These are phyloP conservation scores for Cercospora canescens DNA, from an alignment of 2,329 filamentous ascomycete genomes.

Conservation along the genomic window DNA sequence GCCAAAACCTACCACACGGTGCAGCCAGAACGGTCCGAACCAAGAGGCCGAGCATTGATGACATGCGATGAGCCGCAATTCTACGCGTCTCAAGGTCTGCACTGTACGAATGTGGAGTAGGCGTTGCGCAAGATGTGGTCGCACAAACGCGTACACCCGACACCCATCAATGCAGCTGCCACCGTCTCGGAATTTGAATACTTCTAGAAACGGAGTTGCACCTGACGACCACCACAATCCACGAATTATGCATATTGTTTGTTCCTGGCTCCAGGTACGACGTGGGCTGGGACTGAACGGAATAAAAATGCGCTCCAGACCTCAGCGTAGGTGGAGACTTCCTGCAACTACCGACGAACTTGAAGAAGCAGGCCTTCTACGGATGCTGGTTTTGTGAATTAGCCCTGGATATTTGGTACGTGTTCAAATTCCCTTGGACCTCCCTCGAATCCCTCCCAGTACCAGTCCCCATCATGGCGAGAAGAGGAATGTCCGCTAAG, in stretches of 20 bases:
- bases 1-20: not conserved
- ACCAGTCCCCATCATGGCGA: not conserved
- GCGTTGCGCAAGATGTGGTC: conserved; percentile 14
- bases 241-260: conserved; percentile 17
- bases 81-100: not conserved
- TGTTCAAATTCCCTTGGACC: not conserved
- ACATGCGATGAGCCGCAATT: conserved; percentile 7
- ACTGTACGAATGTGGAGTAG: conserved; percentile 3
- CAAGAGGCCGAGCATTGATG: not conserved
- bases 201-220: conserved; percentile 19
- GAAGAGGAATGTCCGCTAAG: not conserved
- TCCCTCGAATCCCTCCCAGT: not conserved
- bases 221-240: conserved; percentile 19
- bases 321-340: conserved; percentile 7
- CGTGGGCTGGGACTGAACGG: conserved; percentile 9
- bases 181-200: conserved; percentile 19
- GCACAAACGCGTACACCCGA: conserved; percentile 16
- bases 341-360: conserved; percentile 5
- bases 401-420: not conserved
- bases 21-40: not conserved
- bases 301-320: conserved; percentile 12
- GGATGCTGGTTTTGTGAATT: not conserved
- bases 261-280: conserved; percentile 15
- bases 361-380: not conserved
- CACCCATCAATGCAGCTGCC: conserved; percentile 14